Percentiles rank a stretch among this genome's conserved stretches.
Conservation (phyloP, 23 red algal genomes). For the Gracilaria domingensis region DNA sequence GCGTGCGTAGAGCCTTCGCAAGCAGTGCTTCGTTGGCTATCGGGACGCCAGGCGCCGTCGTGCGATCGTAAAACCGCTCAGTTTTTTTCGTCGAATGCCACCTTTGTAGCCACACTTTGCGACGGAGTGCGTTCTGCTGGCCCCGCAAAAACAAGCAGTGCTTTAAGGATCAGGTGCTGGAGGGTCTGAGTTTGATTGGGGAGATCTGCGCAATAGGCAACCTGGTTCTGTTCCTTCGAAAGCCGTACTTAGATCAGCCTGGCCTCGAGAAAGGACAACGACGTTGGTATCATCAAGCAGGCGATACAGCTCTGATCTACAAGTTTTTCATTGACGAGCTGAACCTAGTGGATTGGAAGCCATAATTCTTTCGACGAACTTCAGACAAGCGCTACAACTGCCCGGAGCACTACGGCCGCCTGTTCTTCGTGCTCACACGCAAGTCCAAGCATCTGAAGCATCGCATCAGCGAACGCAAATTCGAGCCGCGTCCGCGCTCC, state of each 20-base stretch:
- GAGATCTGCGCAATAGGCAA: conserved; percentile 12
- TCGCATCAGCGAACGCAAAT: not conserved
- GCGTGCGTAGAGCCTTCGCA: too few relatives aligned
- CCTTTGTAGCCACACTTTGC: too few relatives aligned
- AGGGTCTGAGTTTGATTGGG: not conserved
- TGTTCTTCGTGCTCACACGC: not conserved
- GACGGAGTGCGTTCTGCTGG: too few relatives aligned
- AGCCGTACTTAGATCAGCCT: too few relatives aligned
- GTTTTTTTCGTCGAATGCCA: too few relatives aligned
- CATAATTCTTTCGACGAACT: not conserved
- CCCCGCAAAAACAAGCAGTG: too few relatives aligned
- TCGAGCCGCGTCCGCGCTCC: not conserved
- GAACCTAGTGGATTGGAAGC: not conserved
- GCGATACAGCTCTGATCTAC: not conserved
- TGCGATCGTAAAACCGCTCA: too few relatives aligned
- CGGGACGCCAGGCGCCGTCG: too few relatives aligned
- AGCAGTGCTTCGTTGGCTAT: too few relatives aligned
- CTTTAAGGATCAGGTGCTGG: conserved; percentile 19
- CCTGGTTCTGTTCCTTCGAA: too few relatives aligned
- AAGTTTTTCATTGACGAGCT: not conserved
- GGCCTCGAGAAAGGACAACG: too few relatives aligned
- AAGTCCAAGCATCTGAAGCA: not conserved
- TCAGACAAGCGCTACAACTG: not conserved
- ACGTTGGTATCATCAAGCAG: not conserved
- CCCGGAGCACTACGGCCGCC: not conserved